Base-by-base conservation (phyloP, 2,329 filamentous ascomycete species). In the Phaeosphaeria sp. region DNA sequence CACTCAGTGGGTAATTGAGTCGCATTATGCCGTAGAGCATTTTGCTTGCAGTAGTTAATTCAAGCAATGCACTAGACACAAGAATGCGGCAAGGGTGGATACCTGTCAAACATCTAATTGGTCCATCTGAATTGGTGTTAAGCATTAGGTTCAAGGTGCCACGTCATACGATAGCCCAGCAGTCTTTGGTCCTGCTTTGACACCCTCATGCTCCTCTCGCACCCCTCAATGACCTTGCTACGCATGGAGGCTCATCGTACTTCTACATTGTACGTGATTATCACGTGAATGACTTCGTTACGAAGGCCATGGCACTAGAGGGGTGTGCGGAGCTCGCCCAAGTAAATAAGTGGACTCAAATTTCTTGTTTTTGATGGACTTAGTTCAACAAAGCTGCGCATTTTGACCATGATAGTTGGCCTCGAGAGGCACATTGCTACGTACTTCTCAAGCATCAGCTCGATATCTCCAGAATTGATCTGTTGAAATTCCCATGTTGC, bases 161-260 rank as follows among this genome's bases (percentile, higher is more conserved):
- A 58, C 17, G 39, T 55, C 17, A 58, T 17, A 49, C 56, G 55
- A 22, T 58, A 42, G 15, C 51, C 51, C 18, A 51, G 27, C 7
- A 58, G 22, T 42, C 30, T 27, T n/a, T 51, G 51, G n/a, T 51
- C 51, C 21, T 58, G 56, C 48, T 58, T 58, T 15, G 42, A 18
- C 25, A 44, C 33, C 47, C 15, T 48, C 20, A 22, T 45, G 27
- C 51, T 33, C 22, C 17, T 51, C 39, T 58, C 56, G 27, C 51
- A 58, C 3, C 30, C 40, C 24, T 58, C 56, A 11, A 54, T 58
- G 18, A 58, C 49, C 46, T 58, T 58, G 39, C 21, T 45, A 48
- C 55, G 27, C 56, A 58, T 25, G 17, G 21, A 22, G 39, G 20
- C 36, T 25, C 49, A 25, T 54, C 43, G 24, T 20, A 42, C 30